Evolutionary conservation across 768 basidiomycete genomes (phyloP).

Genomic region (Xerocomus potaroensis): DNA sequence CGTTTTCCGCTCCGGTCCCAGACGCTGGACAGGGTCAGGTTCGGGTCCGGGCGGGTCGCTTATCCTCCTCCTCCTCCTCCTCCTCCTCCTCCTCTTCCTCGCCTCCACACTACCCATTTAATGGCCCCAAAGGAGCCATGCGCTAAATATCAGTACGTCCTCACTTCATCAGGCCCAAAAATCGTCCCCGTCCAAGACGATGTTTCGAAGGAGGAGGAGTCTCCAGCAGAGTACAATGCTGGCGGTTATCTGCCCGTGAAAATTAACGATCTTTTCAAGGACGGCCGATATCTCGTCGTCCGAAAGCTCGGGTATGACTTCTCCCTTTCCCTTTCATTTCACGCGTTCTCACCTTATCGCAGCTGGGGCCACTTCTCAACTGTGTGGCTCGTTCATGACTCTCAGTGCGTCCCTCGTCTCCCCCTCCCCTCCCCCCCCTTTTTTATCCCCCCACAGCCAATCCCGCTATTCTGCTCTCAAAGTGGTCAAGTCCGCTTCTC

Average conservation of each 20-base stretch:
- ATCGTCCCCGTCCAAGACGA: constrained; percentile 67
- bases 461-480: constrained; percentile 86
- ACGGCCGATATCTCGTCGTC: constrained; percentile 79
- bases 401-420: constrained; percentile 49
- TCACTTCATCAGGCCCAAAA: constrained; percentile 61
- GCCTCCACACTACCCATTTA: no score
- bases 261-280: constrained; percentile 79
- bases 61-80: neutral
- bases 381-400: constrained; percentile 86
- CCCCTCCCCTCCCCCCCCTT: constrained; percentile 4
- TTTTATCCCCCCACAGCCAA: constrained; percentile 40
- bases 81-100: constrained; percentile 1
- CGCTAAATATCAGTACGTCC: constrained; percentile 73
- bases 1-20: constrained; percentile 13
- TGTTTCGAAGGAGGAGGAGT: constrained; percentile 72
- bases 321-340: neutral
- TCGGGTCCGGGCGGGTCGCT: constrained; percentile 10
- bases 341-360: constrained; percentile 15
- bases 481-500: constrained; percentile 90
- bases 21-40: constrained; percentile 10
- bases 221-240: constrained; percentile 76
- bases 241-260: constrained; percentile 80
- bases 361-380: constrained; percentile 97
- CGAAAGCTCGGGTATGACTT: constrained; percentile 78
- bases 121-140: constrained; percentile 69